These are phyloP conservation scores for Saururus chinensis DNA, from an alignment of 164 flowering plant genomes.

Conservation along the genomic window DNA sequence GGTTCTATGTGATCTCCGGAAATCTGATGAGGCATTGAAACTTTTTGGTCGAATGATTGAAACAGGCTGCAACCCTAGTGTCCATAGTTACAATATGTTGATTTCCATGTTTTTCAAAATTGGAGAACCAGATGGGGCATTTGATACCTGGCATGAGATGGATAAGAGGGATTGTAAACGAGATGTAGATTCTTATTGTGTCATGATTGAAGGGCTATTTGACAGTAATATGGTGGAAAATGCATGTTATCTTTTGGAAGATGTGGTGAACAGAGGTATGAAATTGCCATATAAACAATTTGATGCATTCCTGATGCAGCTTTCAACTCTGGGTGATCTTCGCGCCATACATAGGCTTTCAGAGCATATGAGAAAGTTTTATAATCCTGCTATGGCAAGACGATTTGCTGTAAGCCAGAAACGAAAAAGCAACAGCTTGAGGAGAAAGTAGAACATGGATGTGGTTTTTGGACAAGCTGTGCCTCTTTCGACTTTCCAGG, in stretches of 20 bases:
- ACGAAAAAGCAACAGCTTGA: constrained; percentile 54
- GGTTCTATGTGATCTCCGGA: constrained; percentile 77
- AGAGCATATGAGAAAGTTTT: constrained; percentile 81
- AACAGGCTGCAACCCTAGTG: constrained; percentile 70
- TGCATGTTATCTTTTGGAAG: constrained; percentile 63
- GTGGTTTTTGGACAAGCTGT: too few species aligned
- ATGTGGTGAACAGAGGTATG: constrained; percentile 51
- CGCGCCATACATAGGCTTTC: constrained; percentile 66
- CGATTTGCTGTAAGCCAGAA: constrained; percentile 63
- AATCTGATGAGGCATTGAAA: constrained; percentile 52
- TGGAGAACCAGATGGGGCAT: constrained; percentile 65
- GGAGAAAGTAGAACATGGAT: constrained; percentile 29
- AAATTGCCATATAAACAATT: constrained; percentile 67
- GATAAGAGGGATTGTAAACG: constrained; percentile 44
- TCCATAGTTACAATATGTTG: constrained; percentile 82
- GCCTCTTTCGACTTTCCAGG: too few species aligned
- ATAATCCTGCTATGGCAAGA: constrained; percentile 81
- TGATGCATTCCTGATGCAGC: constrained; percentile 62
- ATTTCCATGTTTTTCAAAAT: constrained; percentile 65
- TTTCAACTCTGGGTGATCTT: constrained; percentile 70
- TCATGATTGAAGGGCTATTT: constrained; percentile 92
- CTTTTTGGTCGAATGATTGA: constrained; percentile 61
- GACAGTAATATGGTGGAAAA: constrained; percentile 36
- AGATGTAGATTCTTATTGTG: constrained; percentile 60
- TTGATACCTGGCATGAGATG: constrained; percentile 85